Conservation (phyloP, 2,329 filamentous ascomycete genomes). For the Bimuria novae-zelandiae region DNA sequence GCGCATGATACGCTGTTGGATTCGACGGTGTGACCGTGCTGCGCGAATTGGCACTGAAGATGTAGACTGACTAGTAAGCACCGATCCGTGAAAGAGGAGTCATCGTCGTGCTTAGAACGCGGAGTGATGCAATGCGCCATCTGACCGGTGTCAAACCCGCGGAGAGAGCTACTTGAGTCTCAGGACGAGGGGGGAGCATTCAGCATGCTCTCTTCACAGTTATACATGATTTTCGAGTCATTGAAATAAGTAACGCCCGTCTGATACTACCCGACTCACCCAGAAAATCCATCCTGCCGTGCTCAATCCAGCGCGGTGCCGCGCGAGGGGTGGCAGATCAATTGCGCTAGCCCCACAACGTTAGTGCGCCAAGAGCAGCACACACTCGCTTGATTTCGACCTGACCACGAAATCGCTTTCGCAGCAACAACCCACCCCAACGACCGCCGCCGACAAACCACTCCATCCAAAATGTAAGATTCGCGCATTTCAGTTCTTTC, state of each 20-base stretch:
- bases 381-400: conserved; percentile 8
- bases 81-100: neutral
- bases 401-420: conserved; percentile 3
- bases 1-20: neutral
- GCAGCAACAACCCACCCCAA: conserved; percentile 24
- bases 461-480: conserved; percentile 50
- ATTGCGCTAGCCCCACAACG: neutral
- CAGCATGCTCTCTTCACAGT: too few species aligned
- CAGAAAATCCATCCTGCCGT: too few species aligned
- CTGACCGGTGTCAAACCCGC: neutral
- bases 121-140: neutral
- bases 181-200: too few species aligned
- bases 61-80: too few species aligned
- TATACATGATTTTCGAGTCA: too few species aligned
- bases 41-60: neutral
- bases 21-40: neutral
- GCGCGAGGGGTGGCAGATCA: neutral
- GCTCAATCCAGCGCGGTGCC: neutral
- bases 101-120: neutral
- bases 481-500: conserved; percentile 22
- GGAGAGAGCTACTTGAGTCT: too few species aligned
- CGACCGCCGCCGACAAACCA: conserved; percentile 45
- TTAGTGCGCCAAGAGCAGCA: neutral
- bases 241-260: too few species aligned
- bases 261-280: too few species aligned